A percentile compares a stretch with the other conserved stretches of the same genome.
phyloP scores from a whole-genome alignment of 768 basidiomycete species.

The Pholiota molesta region DNA sequence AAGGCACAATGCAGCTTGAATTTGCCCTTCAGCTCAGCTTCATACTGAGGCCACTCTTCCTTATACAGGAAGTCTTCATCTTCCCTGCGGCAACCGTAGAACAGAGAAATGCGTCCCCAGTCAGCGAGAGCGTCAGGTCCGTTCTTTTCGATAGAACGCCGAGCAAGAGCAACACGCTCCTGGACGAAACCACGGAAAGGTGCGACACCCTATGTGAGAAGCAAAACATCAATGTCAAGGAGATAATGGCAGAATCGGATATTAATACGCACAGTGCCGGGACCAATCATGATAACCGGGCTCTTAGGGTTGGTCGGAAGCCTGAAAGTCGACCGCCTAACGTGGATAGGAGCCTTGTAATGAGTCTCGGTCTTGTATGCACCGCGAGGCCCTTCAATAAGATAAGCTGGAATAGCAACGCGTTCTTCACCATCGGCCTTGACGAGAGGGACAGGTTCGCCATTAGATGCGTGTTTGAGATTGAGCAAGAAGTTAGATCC shows the following conservation, averaged over 20 bases:
- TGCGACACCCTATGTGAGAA: conserved; percentile 81
- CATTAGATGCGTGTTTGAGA: conserved; percentile 75
- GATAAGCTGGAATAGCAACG: conserved; percentile 67
- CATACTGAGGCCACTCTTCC: conserved; percentile 93
- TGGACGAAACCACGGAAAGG: conserved; percentile 99
- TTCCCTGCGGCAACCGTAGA: conserved; percentile 93
- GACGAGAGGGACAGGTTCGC: conserved; percentile 54
- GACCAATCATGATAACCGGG: conserved; percentile 98
- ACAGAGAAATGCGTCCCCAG: conserved; percentile 94
- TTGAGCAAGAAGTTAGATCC: conserved; percentile 96
- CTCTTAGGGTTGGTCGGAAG: conserved; percentile 98
- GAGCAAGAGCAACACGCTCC: conserved; percentile 95
- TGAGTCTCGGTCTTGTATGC: conserved; percentile 71
- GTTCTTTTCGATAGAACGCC: conserved; percentile 94
- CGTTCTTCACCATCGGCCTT: conserved; percentile 36
- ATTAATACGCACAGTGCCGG: conserved; percentile 87
- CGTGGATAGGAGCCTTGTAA: conserved; percentile 91
- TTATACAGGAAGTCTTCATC: conserved; percentile 92
- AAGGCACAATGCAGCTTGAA: conserved; percentile 89
- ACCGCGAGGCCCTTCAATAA: conserved; percentile 89
- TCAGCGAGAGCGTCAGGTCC: conserved; percentile 91
- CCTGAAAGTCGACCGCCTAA: conserved; percentile 95
- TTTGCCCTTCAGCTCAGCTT: conserved; percentile 86
- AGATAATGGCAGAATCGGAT: neutral
- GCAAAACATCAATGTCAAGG: conserved; percentile 2